Evolutionary conservation across 495 filamentous ascomycete genomes (phyloP), one percentile per base, ranked within the genome.

Genomic region (Talaromyces ruber): DNA sequence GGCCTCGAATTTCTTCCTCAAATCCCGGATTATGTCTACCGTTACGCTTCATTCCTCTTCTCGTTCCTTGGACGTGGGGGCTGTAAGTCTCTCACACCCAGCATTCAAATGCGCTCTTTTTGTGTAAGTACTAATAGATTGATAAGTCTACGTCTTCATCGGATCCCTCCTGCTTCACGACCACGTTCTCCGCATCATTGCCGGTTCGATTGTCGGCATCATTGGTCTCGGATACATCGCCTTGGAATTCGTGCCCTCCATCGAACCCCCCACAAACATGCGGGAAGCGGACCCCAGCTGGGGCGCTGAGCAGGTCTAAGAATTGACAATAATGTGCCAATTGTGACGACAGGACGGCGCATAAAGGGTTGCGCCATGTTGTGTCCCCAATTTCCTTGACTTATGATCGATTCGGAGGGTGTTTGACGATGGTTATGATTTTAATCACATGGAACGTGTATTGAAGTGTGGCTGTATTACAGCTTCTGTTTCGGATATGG

Each of bases 201-300:
- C 87, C 59, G 91, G 88, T 56, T 81, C 84, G 26, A 76, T 92
- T 67, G 78, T 97, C 62, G 91, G 85, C 43, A 63, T 93, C 54
- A 81, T 89, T 62, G 93, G 93, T 59, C 67, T 95, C 45, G 87
- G 72, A 39, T 98, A 97, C 75, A 77, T 85, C 56, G 89, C 82
- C 21, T 84, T 98, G 65, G 93, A 98, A 77, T 99, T 91, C 75
- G 87, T 97, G 61, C 94, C 95, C 0, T 92, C 87, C 43, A 96
- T 99, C 70, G 94, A 99, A 81, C 93, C 95, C 22, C 95, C 95
- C 21, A 87, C 91, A 67, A 99, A 96, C 79, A 99, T 99, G 95
- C 86, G 94, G 73, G 92, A 96, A 74, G 81, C 82, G 62, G 91
- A 94, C 75, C 87, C 84, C 61, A 86, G 91, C 66, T 97, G 92